A percentile compares a stretch with the other conserved stretches of the same genome.
Conservation (phyloP, 2,329 filamentous ascomycete genomes). For the Phaeosphaeria sp. region DNA sequence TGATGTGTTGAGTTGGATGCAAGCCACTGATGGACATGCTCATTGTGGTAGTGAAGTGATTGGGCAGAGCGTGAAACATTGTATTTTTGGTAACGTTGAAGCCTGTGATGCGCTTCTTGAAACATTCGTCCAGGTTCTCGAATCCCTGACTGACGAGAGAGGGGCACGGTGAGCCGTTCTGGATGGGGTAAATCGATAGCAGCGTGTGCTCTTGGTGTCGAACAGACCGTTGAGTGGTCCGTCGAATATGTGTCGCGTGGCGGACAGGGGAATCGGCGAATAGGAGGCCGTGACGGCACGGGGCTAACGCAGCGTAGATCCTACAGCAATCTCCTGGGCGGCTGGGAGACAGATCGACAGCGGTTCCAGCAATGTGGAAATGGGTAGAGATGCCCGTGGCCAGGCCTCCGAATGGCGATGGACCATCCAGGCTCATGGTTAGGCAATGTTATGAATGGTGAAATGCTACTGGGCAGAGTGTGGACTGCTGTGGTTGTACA, state of each 20-base stretch:
- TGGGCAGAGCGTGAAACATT: not conserved
- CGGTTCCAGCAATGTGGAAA: conserved; percentile 9
- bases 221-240: conserved; percentile 12
- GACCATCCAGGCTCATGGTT: not conserved
- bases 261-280: conserved; percentile 8
- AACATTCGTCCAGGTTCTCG: conserved; percentile 1
- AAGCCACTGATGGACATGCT: not conserved
- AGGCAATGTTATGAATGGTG: not conserved
- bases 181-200: not conserved
- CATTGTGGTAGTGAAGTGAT: not conserved
- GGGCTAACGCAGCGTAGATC: conserved; percentile 27
- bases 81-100: not conserved
- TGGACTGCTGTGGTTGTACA: not conserved
- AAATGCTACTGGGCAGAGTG: not conserved
- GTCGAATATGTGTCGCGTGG: conserved; percentile 18
- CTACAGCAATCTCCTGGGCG: conserved; percentile 28
- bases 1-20: not conserved
- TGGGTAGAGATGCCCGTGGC: conserved; percentile 1
- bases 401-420: not conserved
- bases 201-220: conserved; percentile 2
- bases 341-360: conserved; percentile 17
- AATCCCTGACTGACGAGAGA: not conserved
- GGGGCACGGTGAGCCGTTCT: not conserved
- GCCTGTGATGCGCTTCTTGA: not conserved
- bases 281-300: conserved; percentile 6